These are phyloP conservation scores for Mediolabrus comicus DNA, from an alignment of 108 stramenopile species.

Conservation along the genomic window DNA sequence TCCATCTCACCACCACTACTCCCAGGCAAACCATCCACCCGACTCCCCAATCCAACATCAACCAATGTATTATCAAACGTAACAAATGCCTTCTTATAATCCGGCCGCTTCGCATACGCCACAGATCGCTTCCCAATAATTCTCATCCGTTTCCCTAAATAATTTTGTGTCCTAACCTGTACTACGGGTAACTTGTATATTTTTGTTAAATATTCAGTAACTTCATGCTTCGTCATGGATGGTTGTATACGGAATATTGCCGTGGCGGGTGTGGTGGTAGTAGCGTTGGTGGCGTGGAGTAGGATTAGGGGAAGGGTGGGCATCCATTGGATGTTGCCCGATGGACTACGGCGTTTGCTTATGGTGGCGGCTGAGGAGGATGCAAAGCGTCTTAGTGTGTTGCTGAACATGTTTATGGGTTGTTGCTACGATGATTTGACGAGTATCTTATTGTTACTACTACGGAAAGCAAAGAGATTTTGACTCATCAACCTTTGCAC, in stretches of 20 bases:
- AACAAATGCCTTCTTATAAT: constrained; percentile 89
- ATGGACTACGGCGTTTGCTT: not conserved
- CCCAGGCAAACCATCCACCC: not conserved
- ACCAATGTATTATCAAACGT: constrained; percentile 72
- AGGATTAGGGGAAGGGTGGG: constrained; percentile 84
- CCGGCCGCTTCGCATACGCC: constrained; percentile 64
- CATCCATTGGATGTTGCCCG: constrained; percentile 59
- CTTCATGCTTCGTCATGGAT: constrained; percentile 94
- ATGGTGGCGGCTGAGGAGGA: not conserved
- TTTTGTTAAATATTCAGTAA: constrained; percentile 91
- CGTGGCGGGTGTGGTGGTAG: constrained; percentile 54
- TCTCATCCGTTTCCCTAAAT: constrained; percentile 77
- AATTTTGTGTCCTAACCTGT: constrained; percentile 87
- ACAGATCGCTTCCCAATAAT: constrained; percentile 59
- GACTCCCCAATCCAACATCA: constrained; percentile 56
- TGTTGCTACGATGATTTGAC: not conserved
- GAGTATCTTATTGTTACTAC: too few relatives aligned
- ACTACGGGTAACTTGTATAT: constrained; percentile 88
- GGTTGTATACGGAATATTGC: constrained; percentile 87
- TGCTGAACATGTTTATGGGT: not conserved
- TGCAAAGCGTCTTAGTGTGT: not conserved
- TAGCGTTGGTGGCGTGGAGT: constrained; percentile 69
- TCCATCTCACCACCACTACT: not conserved
- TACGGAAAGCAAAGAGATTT: too few relatives aligned
- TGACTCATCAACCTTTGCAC: too few relatives aligned